A percentile compares a stretch with the other conserved stretches of the same genome.
Evolutionary conservation across 192 early-diverging fungal species (phyloP).

Genomic region (Kappamyces sp.): DNA sequence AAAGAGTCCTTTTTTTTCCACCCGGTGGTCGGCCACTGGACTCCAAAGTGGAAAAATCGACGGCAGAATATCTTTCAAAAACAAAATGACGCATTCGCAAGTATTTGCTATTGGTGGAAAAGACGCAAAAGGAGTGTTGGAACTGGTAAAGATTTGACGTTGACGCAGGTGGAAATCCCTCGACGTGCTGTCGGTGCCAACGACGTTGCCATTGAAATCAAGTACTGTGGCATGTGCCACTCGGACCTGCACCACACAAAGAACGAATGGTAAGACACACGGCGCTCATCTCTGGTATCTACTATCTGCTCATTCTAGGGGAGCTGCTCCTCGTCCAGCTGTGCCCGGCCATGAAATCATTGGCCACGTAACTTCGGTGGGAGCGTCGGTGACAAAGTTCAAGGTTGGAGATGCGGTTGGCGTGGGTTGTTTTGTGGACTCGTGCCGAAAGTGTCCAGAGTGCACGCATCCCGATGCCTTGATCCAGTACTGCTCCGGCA

Average conservation of each 20-base stretch:
- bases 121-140: slow-evolving; percentile 7
- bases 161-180: slow-evolving; percentile 15
- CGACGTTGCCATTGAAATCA: slow-evolving; percentile 67
- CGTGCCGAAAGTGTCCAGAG: slow-evolving; percentile 20
- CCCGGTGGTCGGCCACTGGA: no score
- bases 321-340: slow-evolving; percentile 7
- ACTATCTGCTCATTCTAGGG: not conserved
- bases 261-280: slow-evolving; percentile 44
- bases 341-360: slow-evolving; percentile 27
- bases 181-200: slow-evolving; percentile 8
- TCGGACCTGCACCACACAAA: slow-evolving; percentile 68
- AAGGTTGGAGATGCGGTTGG: slow-evolving; percentile 24
- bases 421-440: slow-evolving; percentile 25
- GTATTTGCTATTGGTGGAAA: slow-evolving; percentile 14
- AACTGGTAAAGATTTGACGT: no score
- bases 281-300: no score
- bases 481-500: slow-evolving; percentile 13
- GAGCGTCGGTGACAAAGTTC: slow-evolving; percentile 18
- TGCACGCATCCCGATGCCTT: slow-evolving; percentile 2
- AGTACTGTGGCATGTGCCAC: slow-evolving; percentile 71
- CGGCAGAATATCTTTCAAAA: no score
- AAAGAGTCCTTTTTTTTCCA: no score
- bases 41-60: no score
- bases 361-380: slow-evolving; percentile 16
- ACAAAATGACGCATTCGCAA: no score